Percentiles rank a stretch among this genome's conserved stretches.
Evolutionary conservation across 345 rosid species (phyloP).

Genomic region (Sapria himalayana): DNA sequence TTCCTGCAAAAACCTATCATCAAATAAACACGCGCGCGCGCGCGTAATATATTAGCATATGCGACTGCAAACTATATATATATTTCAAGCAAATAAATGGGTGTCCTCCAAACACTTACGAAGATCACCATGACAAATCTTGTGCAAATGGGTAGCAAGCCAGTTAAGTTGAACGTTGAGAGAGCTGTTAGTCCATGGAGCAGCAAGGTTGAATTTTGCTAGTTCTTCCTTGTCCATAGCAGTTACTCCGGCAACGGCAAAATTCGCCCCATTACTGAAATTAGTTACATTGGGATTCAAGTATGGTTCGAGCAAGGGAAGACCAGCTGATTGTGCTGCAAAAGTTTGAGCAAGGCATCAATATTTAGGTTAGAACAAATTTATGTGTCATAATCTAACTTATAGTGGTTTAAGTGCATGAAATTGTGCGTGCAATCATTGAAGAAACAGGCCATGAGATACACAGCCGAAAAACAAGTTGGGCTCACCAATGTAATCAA

Average conservation of each 20-base stretch:
- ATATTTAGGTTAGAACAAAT: too few species aligned
- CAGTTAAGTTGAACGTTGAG: slow-evolving; percentile 13
- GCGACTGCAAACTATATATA: too few species aligned
- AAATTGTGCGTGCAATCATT: too few species aligned
- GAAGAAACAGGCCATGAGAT: too few species aligned
- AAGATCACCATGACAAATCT: not conserved
- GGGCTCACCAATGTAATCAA: slow-evolving; percentile 11
- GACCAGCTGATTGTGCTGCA: slow-evolving; percentile 6
- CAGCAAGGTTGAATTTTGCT: slow-evolving; percentile 5
- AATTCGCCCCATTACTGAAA: slow-evolving; percentile 13
- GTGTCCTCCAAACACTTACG: too few species aligned
- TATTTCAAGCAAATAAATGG: too few species aligned
- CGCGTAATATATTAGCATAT: too few species aligned
- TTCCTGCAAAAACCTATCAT: too few species aligned
- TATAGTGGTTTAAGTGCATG: too few species aligned
- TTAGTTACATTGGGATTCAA: slow-evolving; percentile 6
- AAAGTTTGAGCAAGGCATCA: not conserved
- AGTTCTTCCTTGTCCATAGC: slow-evolving; percentile 8
- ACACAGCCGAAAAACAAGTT: too few species aligned
- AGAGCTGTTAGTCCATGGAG: slow-evolving; percentile 14
- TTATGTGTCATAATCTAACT: too few species aligned
- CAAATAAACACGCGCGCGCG: too few species aligned
- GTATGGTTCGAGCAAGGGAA: slow-evolving; percentile 16
- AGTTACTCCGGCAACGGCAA: slow-evolving; percentile 17
- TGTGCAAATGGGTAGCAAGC: slow-evolving; percentile 13